Evolutionary conservation across 139 green algal genomes (phyloP), one percentile per base, ranked within the genome.

Genomic region (Spirogloea muscicola): DNA sequence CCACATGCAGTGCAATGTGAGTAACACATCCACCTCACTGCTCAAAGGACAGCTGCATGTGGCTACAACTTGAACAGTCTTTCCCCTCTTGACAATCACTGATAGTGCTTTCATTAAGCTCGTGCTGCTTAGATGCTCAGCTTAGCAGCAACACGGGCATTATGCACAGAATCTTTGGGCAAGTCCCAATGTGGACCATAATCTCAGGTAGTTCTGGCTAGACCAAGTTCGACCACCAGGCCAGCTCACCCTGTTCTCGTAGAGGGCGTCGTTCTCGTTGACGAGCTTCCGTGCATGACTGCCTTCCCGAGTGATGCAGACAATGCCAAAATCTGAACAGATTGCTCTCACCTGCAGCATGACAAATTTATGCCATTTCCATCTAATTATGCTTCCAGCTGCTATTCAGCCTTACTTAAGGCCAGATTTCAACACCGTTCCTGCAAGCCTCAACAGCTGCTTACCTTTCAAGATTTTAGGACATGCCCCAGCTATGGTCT

Each of bases 301-400:
- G 0, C 58, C 72, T 9, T 34, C 36, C 0, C 77, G 76, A 7
- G 76, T 33, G 1, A 83, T 77, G 74, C 77, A 84, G 58, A 84
- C 77, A 1, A 84, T 29, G 3, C 77, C 77, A 73, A 73, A 36
- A 9, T 58, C 55, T 3, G 27, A 36, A 13, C 83, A 2, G 18
- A 82, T 79, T 40, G 73, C 58, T 52, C 61, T n/a, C 31, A 91
- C 68, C 40, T 92, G 82, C 58, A 3, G 38, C 27, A 33, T 18
- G 34, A 62, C 21, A n/a, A n/a, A n/a, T n/a, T n/a, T n/a, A n/a
- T n/a, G n/a, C n/a, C n/a, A n/a, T n/a, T n/a, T n/a, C n/a, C n/a
- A n/a, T n/a, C n/a, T n/a, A n/a, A n/a, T n/a, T n/a, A n/a, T n/a
- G n/a, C n/a, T n/a, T n/a, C 16, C 18, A 58, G 59, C 5, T 10